Evolutionary conservation across 768 basidiomycete genomes (phyloP).

Genomic region (Stropharia rugosoannulata): DNA sequence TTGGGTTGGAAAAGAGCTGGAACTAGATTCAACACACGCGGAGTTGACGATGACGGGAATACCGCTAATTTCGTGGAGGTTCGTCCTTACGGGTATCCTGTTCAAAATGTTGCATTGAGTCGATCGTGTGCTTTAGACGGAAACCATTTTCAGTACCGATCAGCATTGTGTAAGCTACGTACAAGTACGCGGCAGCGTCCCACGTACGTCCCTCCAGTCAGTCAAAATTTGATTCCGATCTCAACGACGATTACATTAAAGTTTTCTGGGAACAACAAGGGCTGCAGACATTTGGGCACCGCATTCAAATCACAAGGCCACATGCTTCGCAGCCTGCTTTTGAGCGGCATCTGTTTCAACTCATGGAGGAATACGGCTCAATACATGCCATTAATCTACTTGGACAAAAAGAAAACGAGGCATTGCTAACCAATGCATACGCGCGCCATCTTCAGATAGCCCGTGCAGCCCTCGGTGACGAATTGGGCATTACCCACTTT

Average conservation of each 20-base stretch:
- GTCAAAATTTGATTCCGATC: conserved; percentile 10
- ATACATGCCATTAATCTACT: conserved; percentile 91
- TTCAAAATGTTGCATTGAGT: conserved; percentile 15
- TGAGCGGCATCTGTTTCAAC: conserved; percentile 86
- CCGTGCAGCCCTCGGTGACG: conserved; percentile 58
- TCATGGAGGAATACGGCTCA: conserved; percentile 83
- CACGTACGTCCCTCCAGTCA: conserved; percentile 57
- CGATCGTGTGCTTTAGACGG: conserved; percentile 55
- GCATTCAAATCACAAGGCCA: conserved; percentile 93
- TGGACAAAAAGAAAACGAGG: conserved; percentile 90
- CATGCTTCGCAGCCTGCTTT: conserved; percentile 97
- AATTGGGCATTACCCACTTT: conserved; percentile 81
- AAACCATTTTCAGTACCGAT: conserved; percentile 85
- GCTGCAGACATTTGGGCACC: conserved; percentile 89
- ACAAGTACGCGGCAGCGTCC: conserved; percentile 94
- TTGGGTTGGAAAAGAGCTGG: conserved; percentile 95
- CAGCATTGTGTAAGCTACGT: conserved; percentile 89
- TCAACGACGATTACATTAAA: conserved; percentile 29
- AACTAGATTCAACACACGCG: conserved; percentile 95
- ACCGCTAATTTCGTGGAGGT: conserved; percentile 97
- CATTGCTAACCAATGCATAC: conserved; percentile 80
- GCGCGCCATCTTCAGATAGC: conserved; percentile 75
- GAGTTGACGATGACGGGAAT: conserved; percentile 93
- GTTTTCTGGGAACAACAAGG: conserved; percentile 99
- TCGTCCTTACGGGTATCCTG: conserved; percentile 16